phyloP scores from a whole-genome alignment of 2,329 filamentous ascomycete genomes.

The Epichloe uncinata region DNA sequence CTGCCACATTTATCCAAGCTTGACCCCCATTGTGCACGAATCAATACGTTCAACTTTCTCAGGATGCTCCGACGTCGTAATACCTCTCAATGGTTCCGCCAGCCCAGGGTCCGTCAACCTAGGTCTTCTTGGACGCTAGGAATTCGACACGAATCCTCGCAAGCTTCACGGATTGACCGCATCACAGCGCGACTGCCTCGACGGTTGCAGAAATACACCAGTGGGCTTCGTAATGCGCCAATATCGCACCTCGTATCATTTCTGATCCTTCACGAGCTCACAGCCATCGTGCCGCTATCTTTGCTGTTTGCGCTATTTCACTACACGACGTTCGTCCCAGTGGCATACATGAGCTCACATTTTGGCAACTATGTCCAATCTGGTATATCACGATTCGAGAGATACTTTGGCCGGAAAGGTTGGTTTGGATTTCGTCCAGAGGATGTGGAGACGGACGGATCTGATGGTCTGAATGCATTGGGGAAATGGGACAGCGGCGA shows the following conservation, averaged over 20 bases:
- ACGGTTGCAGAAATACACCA: slow-evolving; percentile 56
- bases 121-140: slow-evolving; percentile 3
- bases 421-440: slow-evolving; percentile 56
- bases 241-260: slow-evolving; percentile 76
- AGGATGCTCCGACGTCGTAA: slow-evolving; percentile 15
- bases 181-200: slow-evolving; percentile 45
- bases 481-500: slow-evolving; percentile 26
- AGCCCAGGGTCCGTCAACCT: slow-evolving; percentile 7
- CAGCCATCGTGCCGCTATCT: slow-evolving; percentile 68
- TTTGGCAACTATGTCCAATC: slow-evolving; percentile 40
- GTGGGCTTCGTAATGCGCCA: slow-evolving; percentile 60
- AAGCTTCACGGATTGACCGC: slow-evolving; percentile 25
- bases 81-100: slow-evolving; percentile 11
- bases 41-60: not conserved
- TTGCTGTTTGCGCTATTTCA: slow-evolving; percentile 68
- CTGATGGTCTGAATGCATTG: slow-evolving; percentile 16
- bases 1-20: no score
- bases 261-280: slow-evolving; percentile 81
- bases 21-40: not conserved
- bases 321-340: slow-evolving; percentile 61
- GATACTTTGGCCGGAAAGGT: slow-evolving; percentile 63
- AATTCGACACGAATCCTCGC: slow-evolving; percentile 15
- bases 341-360: slow-evolving; percentile 34
- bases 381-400: slow-evolving; percentile 61
- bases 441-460: slow-evolving; percentile 8